These are phyloP conservation scores for Colletotrichum magnum DNA, from an alignment of 2,329 filamentous ascomycete species.

Conservation along the genomic window DNA sequence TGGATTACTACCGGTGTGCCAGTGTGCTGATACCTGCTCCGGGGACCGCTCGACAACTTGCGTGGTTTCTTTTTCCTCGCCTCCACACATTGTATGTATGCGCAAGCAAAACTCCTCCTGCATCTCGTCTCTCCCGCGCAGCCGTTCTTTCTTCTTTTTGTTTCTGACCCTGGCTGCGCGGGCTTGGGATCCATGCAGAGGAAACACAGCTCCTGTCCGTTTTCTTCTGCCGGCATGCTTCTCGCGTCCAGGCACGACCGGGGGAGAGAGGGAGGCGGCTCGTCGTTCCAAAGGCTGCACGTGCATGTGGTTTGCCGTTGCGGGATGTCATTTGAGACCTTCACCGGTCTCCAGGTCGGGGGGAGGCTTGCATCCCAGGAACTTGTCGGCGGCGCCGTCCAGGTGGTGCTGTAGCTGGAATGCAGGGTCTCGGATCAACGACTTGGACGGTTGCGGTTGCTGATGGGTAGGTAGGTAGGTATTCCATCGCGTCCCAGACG, in stretches of 20 bases:
- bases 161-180: not conserved
- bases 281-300: not conserved
- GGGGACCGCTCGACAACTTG: slow-evolving; percentile 5
- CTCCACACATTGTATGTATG: not conserved
- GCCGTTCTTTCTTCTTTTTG: slow-evolving; percentile 16
- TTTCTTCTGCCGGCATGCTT: slow-evolving; percentile 6
- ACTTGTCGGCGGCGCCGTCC: not conserved
- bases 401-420: slow-evolving; percentile 17
- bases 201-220: not conserved
- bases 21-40: not conserved
- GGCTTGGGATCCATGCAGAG: slow-evolving; percentile 5
- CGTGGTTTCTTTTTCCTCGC: slow-evolving; percentile 5
- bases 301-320: slow-evolving; percentile 5
- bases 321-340: not conserved
- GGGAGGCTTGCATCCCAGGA: slow-evolving; percentile 10
- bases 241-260: not conserved
- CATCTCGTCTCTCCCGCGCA: slow-evolving; percentile 23
- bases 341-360: slow-evolving; percentile 25
- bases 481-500: not conserved
- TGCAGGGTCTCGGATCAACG: slow-evolving; percentile 15
- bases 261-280: not conserved
- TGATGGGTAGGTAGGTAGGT: not conserved
- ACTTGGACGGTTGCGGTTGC: not conserved
- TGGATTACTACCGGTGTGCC: not conserved
- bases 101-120: slow-evolving; percentile 10